Percentiles rank a stretch among this genome's conserved stretches.
Evolutionary conservation across 306 rosid species (phyloP).

Genomic region (Luffa acutangula): DNA sequence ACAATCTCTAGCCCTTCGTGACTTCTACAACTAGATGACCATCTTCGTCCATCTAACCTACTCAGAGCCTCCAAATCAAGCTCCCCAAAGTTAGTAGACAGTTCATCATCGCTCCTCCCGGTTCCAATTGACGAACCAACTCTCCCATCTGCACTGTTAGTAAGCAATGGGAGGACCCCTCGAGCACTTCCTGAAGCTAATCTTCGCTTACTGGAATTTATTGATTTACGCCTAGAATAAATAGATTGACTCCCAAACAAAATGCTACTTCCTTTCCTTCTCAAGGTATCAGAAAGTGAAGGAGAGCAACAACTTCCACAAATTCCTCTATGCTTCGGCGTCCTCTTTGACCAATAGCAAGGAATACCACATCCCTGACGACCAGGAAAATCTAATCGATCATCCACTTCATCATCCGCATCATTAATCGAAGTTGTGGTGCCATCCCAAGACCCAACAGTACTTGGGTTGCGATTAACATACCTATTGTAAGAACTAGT

Average conservation of each 20-base stretch:
- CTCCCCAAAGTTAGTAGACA: conserved; percentile 84
- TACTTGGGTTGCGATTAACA: conserved; percentile 50
- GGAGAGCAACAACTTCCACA: conserved; percentile 85
- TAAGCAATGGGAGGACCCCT: conserved; percentile 77
- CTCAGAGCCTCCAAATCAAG: conserved; percentile 97
- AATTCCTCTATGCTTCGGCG: conserved; percentile 48
- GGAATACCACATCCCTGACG: conserved; percentile 95
- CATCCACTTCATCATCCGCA: conserved; percentile 64
- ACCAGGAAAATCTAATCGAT: conserved; percentile 58
- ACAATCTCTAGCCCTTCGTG: conserved; percentile 84
- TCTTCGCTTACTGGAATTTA: conserved; percentile 45
- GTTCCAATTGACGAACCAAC: conserved; percentile 78
- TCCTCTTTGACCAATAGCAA: conserved; percentile 87
- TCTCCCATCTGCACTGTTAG: conserved; percentile 45
- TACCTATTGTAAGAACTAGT: conserved; percentile 71
- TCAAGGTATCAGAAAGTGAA: conserved; percentile 69
- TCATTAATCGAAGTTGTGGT: conserved; percentile 73
- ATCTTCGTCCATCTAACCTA: conserved; percentile 88
- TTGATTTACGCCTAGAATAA: conserved; percentile 38
- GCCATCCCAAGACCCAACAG: conserved; percentile 90
- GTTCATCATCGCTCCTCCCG: conserved; percentile 85
- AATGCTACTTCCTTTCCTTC: conserved; percentile 76
- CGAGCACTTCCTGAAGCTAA: conserved; percentile 49
- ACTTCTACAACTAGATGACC: conserved; percentile 95
- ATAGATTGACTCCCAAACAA: conserved; percentile 62